phyloP scores from a whole-genome alignment of 257 asterid species.

The Solanum clarkiae region DNA sequence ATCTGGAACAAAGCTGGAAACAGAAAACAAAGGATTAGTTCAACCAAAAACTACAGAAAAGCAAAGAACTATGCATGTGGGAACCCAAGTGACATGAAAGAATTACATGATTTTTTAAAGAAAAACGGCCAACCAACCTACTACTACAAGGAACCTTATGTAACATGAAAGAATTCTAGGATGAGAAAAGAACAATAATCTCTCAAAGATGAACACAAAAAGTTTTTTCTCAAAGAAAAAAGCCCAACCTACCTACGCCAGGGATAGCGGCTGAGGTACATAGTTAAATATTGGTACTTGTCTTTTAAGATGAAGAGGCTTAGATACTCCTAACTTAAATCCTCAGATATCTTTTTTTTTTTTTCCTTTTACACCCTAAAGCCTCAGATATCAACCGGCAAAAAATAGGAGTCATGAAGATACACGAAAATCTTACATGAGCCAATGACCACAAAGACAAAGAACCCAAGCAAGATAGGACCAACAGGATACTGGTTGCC shows the following conservation, averaged over 20 bases:
- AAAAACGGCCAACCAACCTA: neutral
- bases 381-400: neutral
- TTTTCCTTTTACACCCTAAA: too few relatives aligned
- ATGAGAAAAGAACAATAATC: neutral
- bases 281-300: neutral
- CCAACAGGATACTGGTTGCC: slow-evolving; percentile 74
- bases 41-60: neutral
- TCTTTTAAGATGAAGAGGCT: neutral
- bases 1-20: slow-evolving; percentile 80
- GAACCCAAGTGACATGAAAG: neutral
- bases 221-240: neutral
- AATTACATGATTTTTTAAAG: neutral
- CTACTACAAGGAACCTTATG: neutral
- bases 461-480: slow-evolving; percentile 86
- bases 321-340: neutral
- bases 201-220: neutral
- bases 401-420: neutral
- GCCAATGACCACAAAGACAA: slow-evolving; percentile 86
- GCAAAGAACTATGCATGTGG: neutral
- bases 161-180: neutral
- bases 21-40: neutral
- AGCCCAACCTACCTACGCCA: neutral
- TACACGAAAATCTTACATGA: slow-evolving; percentile 47
- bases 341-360: neutral
- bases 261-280: neutral